phyloP scores from a whole-genome alignment of 2,329 filamentous ascomycete genomes.

The Nemania diffusa region DNA sequence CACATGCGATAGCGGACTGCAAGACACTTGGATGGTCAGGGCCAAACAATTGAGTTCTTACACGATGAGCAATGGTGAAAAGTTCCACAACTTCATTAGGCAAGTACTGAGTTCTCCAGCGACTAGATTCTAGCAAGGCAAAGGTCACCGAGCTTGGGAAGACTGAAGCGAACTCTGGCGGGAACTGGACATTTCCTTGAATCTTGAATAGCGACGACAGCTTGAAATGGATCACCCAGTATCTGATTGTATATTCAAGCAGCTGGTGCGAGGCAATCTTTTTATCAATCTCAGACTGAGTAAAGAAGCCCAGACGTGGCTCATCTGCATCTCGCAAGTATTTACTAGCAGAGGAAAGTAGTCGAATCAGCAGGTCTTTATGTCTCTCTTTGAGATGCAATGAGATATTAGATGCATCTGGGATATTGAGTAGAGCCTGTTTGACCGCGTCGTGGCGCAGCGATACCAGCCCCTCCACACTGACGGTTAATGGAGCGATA shows the following conservation, averaged over 20 bases:
- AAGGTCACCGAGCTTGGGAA: constrained; percentile 33
- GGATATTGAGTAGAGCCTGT: constrained; percentile 31
- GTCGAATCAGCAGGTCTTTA: constrained; percentile 32
- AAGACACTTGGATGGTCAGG: constrained; percentile 26
- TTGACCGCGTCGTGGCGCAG: constrained; percentile 33
- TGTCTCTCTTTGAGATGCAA: constrained; percentile 35
- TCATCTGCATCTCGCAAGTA: constrained; percentile 31
- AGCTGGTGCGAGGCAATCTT: constrained; percentile 27
- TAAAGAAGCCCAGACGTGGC: constrained; percentile 27
- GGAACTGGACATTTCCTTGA: constrained; percentile 32
- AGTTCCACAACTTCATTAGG: constrained; percentile 30
- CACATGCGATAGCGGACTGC: constrained; percentile 33
- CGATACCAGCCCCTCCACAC: constrained; percentile 28
- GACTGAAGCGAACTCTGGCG: constrained; percentile 27
- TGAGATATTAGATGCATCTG: constrained; percentile 29
- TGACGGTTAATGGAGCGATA: constrained; percentile 26
- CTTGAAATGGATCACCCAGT: constrained; percentile 35
- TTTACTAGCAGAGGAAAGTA: constrained; percentile 20
- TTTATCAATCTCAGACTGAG: constrained; percentile 23
- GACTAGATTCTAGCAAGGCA: constrained; percentile 30
- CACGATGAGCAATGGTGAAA: constrained; percentile 29
- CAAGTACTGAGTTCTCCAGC: constrained; percentile 31
- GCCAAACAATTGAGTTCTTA: constrained; percentile 31
- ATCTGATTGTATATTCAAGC: constrained; percentile 34
- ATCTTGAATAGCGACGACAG: constrained; percentile 34